Evolutionary conservation across 139 green algal genomes (phyloP), one percentile per base, ranked within the genome.

Genomic region (Astrephomene gubernaculifera): DNA sequence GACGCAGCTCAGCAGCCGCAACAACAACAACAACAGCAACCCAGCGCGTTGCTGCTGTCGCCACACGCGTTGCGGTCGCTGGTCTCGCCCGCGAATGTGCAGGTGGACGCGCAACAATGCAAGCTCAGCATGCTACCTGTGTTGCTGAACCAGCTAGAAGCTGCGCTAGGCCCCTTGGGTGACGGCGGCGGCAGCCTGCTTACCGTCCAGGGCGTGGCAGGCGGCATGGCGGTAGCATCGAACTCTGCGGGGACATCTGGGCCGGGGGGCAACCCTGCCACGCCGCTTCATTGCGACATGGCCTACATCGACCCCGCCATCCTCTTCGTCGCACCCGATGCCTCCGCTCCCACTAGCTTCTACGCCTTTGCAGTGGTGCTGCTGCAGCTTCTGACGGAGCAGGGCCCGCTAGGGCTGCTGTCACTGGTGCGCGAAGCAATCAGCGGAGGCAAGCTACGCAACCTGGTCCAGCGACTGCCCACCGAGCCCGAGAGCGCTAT

Each of bases 381-480:
- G 80, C 81, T 93, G 81, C 91, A 94, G 87, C 89, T 94, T 63
- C 83, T 94, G 27, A 94, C 89, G 19, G 91, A 94, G 83, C 81
- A 89, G 71, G 88, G 88, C 8, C 87, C 91, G 21, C 49, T 89
- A 36, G 91, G 91, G 21, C 79, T 94, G 61, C 83, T 93, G 29
- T 82, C 79, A 0, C 87, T 87, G 19, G 89, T 92, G 44, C 85
- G 85, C 35, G 85, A 90, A 72, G 82, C 91, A 31, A 65, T 92
- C 8, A 86, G 85, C 19, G 38, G 54, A 19, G 71, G 73, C 35
- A 90, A 68, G 36, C 87, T 94, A 4, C 36, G 82, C 53, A 92
- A 92, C 74, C 72, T 92, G 21, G 81, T 92, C 10, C 89, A 89
- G 4, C 85, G 91, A 6, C 81, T 89, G 49, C 81, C 88, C 0